Evolutionary conservation across 805 yeast species (phyloP).

Genomic region (Debaryomyces prosopidis): DNA sequence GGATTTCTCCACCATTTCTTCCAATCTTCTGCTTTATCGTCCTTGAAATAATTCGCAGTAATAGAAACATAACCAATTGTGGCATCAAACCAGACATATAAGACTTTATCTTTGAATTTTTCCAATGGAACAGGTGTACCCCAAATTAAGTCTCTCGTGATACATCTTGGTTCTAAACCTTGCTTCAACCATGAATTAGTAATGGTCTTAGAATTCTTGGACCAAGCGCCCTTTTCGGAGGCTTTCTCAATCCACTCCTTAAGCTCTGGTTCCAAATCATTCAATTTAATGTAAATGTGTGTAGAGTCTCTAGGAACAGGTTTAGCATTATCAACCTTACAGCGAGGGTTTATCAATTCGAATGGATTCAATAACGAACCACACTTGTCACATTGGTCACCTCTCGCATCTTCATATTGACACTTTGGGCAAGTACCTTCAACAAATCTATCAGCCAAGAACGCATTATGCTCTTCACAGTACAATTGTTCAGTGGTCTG

Average conservation of each 20-base stretch:
- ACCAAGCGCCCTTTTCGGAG: slow-evolving; percentile 80
- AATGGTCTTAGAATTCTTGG: slow-evolving; percentile 84
- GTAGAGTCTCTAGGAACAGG: slow-evolving; percentile 83
- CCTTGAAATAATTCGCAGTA: slow-evolving; percentile 78
- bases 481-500: slow-evolving; percentile 85
- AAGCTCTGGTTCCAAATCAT: slow-evolving; percentile 77
- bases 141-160: slow-evolving; percentile 96
- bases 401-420: slow-evolving; percentile 94
- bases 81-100: slow-evolving; percentile 99
- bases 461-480: slow-evolving; percentile 88
- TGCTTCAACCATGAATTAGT: slow-evolving; percentile 93
- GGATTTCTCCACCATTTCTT: slow-evolving; percentile 92
- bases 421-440: slow-evolving; percentile 98
- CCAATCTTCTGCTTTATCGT: slow-evolving; percentile 56
- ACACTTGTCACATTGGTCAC: slow-evolving; percentile 98
- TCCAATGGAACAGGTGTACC: slow-evolving; percentile 97
- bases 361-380: slow-evolving; percentile 88
- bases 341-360: slow-evolving; percentile 91
- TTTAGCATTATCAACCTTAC: slow-evolving; percentile 83
- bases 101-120: slow-evolving; percentile 82
- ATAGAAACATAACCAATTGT: slow-evolving; percentile 95
- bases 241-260: slow-evolving; percentile 71
- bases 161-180: slow-evolving; percentile 91
- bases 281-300: slow-evolving; percentile 81
- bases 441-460: slow-evolving; percentile 92